These are phyloP conservation scores for Raddia guianensis DNA, from an alignment of 176 grass and related monocot genomes.

Conservation along the genomic window DNA sequence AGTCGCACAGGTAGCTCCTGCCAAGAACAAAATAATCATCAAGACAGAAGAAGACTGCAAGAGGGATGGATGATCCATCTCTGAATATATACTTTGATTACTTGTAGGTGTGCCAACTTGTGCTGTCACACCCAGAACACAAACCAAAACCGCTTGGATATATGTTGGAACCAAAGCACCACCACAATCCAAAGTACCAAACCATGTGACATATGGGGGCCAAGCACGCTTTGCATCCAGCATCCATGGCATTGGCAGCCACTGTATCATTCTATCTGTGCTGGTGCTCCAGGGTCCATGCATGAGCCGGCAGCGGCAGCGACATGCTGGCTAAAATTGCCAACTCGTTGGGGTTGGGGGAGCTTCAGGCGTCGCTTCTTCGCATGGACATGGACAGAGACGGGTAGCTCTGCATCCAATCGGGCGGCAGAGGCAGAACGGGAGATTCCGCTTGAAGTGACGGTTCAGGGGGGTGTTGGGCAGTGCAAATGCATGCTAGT, in stretches of 20 bases:
- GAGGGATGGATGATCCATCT: not conserved
- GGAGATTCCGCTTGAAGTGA: conserved; percentile 20
- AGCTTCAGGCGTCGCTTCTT: not conserved
- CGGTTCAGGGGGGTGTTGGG: not conserved
- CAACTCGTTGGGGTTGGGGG: not conserved
- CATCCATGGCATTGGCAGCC: no score
- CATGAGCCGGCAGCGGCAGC: not conserved
- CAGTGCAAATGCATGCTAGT: not conserved
- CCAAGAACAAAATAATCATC: not conserved
- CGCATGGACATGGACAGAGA: not conserved
- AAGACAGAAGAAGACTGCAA: not conserved
- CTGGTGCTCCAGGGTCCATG: not conserved
- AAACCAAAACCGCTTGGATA: not conserved
- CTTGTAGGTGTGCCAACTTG: not conserved
- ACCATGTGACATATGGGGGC: not conserved
- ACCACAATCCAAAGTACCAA: not conserved
- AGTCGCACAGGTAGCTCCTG: not conserved
- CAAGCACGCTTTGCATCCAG: not conserved
- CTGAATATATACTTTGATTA: not conserved
- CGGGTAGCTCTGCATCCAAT: not conserved
- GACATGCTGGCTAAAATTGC: not conserved
- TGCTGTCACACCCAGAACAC: not conserved
- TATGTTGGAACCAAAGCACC: not conserved
- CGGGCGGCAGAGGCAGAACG: not conserved
- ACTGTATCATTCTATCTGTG: no score